Base-by-base conservation (phyloP, 306 rosid genomes). In the Cucurbita maxima region DNA sequence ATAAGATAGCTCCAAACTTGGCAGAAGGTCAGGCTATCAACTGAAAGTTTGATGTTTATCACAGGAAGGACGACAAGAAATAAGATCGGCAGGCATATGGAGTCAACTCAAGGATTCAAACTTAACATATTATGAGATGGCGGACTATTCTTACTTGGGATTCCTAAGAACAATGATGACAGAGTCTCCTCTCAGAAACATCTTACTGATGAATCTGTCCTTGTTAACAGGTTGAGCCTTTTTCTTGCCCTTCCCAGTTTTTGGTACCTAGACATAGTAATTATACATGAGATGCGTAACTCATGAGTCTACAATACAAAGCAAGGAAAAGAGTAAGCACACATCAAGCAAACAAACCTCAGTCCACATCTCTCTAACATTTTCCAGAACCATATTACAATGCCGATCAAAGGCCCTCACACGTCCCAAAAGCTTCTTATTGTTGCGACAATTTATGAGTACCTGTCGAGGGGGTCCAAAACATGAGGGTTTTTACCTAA, bases 291-390 rank as follows among this genome's bases (percentile, higher is more conserved):
- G 73, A 44, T 45, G 3, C 1, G 1, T 13, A 30, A 45, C 37
- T 66, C n/a, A 5, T 10, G 41, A 36, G 20, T 44, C 67, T 10
- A 30, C 34, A 2, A 15, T 45, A 16, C 34, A 5, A 70, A 62
- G 4, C 14, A 74, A 43, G 48, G 9, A 36, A 40, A 30, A 41
- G 38, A 73, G n/a, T 25, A 41, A 16, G 38, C 40, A 56, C 10
- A 55, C 10, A 61, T 71, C 10, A 58, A 54, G 1, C 14, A 74
- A 47, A 34, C 72, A 74, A 72, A 90, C 98, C 96, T 94, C 98
- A 4, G 98, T 94, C 98, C 98, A 94, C 97, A 94, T 94, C 83
- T 94, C 97, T 81, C 92, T 51, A 19, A 94, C 99, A 85, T 94
- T 94, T 77, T 94, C 98, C 66, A 94, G 88, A 76, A 94, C 97